Evolutionary conservation across 257 asterid genomes (phyloP).

Genomic region (Gynochthodes officinalis): DNA sequence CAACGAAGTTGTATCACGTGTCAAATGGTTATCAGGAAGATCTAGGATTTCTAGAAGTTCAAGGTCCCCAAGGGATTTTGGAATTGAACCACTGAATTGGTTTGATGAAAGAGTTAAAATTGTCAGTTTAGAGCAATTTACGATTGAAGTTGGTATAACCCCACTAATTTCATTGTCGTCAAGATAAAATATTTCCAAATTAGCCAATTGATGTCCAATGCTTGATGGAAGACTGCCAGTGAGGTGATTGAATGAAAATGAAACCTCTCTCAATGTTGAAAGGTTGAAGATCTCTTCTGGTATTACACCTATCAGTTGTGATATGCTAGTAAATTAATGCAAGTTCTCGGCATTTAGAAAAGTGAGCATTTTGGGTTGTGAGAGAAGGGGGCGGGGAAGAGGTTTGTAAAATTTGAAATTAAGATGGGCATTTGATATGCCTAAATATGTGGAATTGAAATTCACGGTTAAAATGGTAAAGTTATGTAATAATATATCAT

Average conservation of each 20-base stretch:
- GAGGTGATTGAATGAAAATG: neutral
- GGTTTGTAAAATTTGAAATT: too few relatives aligned
- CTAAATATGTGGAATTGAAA: too few relatives aligned
- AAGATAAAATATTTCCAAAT: neutral
- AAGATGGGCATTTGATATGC: too few relatives aligned
- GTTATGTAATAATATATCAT: too few relatives aligned
- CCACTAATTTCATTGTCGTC: neutral
- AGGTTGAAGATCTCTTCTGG: constrained; percentile 7
- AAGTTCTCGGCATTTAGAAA: too few relatives aligned
- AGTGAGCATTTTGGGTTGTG: too few relatives aligned
- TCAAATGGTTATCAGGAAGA: neutral
- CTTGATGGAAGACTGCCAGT: neutral
- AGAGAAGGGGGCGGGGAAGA: too few relatives aligned
- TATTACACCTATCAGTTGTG: neutral
- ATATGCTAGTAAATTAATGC: too few relatives aligned
- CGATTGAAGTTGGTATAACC: neutral
- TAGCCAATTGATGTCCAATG: neutral
- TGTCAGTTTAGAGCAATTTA: neutral
- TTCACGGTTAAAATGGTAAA: too few relatives aligned
- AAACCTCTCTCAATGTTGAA: neutral
- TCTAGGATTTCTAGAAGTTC: neutral
- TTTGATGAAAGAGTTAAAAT: neutral
- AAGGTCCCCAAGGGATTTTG: neutral
- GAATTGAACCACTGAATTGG: neutral
- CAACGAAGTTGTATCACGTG: neutral